Percentiles rank a stretch among this genome's conserved stretches.
Evolutionary conservation across 2,329 filamentous ascomycete genomes (phyloP).

Genomic region (Chalaropsis ovoidea): DNA sequence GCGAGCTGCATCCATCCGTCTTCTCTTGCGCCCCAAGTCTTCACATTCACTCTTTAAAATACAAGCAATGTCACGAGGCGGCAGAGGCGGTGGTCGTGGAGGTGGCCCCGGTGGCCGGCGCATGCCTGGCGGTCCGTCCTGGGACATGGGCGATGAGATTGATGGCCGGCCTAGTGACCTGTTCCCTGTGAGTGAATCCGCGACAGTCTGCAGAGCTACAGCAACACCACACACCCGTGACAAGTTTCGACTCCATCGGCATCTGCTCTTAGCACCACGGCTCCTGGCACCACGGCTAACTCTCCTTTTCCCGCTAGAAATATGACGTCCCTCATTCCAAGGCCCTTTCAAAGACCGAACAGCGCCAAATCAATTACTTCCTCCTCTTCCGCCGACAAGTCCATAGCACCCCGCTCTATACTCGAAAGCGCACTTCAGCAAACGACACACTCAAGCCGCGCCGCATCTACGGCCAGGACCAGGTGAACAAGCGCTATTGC

Average conservation of each 20-base stretch:
- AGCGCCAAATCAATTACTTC: conserved; percentile 41
- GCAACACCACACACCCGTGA: not conserved
- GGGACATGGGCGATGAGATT: conserved; percentile 45
- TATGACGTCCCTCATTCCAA: conserved; percentile 42
- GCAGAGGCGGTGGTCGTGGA: conserved; percentile 41
- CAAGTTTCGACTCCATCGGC: not conserved
- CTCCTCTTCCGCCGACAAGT: conserved; percentile 48
- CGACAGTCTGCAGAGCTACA: not conserved
- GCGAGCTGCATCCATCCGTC: not conserved
- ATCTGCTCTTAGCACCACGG: too few species aligned
- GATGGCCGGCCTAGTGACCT: conserved; percentile 50
- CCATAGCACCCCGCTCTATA: conserved; percentile 47
- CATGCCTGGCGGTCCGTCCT: conserved; percentile 41
- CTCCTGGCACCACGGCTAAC: not conserved
- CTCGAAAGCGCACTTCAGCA: conserved; percentile 40
- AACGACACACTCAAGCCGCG: conserved; percentile 36
- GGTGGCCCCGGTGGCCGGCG: conserved; percentile 41
- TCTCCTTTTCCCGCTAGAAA: conserved; percentile 34
- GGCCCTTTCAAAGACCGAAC: conserved; percentile 38
- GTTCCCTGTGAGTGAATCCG: conserved; percentile 41
- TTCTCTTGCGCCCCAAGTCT: not conserved
- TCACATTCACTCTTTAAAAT: not conserved
- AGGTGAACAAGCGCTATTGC: conserved; percentile 48
- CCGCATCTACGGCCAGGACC: conserved; percentile 46
- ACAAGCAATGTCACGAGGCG: conserved; percentile 23